Percentiles rank a stretch among this genome's conserved stretches.
phyloP scores from a whole-genome alignment of 495 filamentous ascomycete species.

The Bombardia bombarda region DNA sequence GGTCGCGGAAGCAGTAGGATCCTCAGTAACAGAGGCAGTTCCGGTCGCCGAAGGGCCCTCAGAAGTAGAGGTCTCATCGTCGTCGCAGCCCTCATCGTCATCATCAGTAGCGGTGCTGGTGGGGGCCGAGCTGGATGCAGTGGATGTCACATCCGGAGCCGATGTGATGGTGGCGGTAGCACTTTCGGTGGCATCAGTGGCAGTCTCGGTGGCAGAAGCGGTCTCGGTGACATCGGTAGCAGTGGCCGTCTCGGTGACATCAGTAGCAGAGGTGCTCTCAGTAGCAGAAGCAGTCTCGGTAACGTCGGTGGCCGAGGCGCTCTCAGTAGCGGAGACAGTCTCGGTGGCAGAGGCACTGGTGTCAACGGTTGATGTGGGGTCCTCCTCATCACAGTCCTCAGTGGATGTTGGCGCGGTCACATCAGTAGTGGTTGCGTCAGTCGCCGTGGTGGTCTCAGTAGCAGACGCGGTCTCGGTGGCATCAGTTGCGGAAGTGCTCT shows the following conservation, averaged over 20 bases:
- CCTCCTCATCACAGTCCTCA: not conserved
- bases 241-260: not conserved
- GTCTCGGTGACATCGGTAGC: not conserved
- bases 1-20: not conserved
- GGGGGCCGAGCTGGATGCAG: slow-evolving; percentile 3
- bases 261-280: not conserved
- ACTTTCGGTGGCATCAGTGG: too few relatives aligned
- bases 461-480: not conserved
- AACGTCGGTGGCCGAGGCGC: not conserved
- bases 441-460: not conserved
- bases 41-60: not conserved
- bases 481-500: not conserved
- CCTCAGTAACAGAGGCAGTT: too few relatives aligned
- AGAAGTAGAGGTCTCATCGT: too few relatives aligned
- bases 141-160: too few relatives aligned
- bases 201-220: not conserved
- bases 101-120: too few relatives aligned
- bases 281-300: not conserved
- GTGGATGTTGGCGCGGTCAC: not conserved
- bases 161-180: too few relatives aligned
- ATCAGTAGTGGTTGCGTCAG: not conserved
- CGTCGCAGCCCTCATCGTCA: too few relatives aligned
- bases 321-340: not conserved
- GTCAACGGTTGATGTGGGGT: not conserved
- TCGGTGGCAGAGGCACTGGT: not conserved